Evolutionary conservation across 176 grass and related monocot species (phyloP).

Genomic region (Pontederia paniculata): DNA sequence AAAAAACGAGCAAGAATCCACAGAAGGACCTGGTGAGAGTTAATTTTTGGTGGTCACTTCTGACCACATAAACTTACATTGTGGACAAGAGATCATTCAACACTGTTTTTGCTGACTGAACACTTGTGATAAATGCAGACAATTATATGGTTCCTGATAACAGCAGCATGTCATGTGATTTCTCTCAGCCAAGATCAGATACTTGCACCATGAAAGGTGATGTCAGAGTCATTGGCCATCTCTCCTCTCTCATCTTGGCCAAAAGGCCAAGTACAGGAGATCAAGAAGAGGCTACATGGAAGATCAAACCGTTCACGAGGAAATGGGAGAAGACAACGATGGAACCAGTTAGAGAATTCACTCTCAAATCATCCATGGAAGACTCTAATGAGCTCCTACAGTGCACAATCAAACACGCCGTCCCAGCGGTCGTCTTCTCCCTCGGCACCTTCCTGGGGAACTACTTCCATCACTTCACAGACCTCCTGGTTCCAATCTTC

Average conservation of each 20-base stretch:
- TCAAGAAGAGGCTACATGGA: neutral
- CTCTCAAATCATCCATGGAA: neutral
- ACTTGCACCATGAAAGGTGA: conserved; percentile 8
- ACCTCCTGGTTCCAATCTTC: too few relatives aligned
- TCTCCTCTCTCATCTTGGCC: neutral
- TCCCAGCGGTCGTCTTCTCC: too few relatives aligned
- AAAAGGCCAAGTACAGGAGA: neutral
- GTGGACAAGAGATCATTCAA: too few relatives aligned
- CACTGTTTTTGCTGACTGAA: too few relatives aligned
- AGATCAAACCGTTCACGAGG: neutral
- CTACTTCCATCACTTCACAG: too few relatives aligned
- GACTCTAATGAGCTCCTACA: too few relatives aligned
- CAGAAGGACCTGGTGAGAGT: too few relatives aligned
- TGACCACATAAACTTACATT: too few relatives aligned
- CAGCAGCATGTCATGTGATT: conserved; percentile 3
- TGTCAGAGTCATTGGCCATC: neutral
- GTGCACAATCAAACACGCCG: too few relatives aligned
- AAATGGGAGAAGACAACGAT: conserved; percentile 6
- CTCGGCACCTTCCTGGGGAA: too few relatives aligned
- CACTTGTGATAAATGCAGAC: neutral
- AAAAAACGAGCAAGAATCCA: too few relatives aligned
- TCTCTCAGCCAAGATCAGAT: conserved; percentile 4
- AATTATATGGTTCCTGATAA: neutral
- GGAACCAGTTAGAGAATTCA: conserved; percentile 3
- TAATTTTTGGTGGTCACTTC: too few relatives aligned